Evolutionary conservation across 1,284 basidiomycete genomes (phyloP), one percentile per base, ranked within the genome.

Genomic region (Trametes polyzona): DNA sequence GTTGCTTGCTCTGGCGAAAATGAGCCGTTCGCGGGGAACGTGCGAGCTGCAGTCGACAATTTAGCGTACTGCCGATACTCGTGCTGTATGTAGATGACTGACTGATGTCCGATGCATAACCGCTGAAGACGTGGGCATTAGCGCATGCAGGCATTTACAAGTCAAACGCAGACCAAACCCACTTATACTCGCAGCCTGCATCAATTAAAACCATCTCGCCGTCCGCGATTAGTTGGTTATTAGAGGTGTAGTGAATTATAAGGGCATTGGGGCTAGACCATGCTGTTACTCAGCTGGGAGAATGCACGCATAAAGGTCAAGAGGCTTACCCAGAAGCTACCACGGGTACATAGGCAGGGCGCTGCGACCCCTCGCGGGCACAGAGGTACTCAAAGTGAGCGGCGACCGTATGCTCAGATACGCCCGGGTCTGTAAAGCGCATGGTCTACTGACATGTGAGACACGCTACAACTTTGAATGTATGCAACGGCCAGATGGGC

Each of bases 41-140:
- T 95, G 37, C 96, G 90, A 7, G 95, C 88, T 90, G 64, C 11
- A 27, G 12, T 4, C 6, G 21, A 16, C 7, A 11, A 3, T 33
- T 47, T 67, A 60, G 46, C 19, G 39, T 35, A 55, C 52, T 23
- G 24, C 51, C 29, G 30, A 33, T 14, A 12, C 11, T 14, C 24
- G 43, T 14, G 58, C n/a, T n/a, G n/a, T n/a, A n/a, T n/a, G 37
- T 39, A 46, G 10, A 47, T 14, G 12, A 71, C 83, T 59, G 61
- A 90, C 90, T 98, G 65, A 99, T 98, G 72, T 99, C 96, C 39
- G 93, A 95, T 1, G 95, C 94, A 69, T 99, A 99, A 47, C 93
- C 93, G 63, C 91, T 94, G 35, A 57, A 14, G 19, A 19, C 9
- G 5, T 16, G 9, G 1, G 12, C 14, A 17, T 56, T 5, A 52